Evolutionary conservation across 176 grass and related monocot species (phyloP).

Genomic region (Musa acuminata): DNA sequence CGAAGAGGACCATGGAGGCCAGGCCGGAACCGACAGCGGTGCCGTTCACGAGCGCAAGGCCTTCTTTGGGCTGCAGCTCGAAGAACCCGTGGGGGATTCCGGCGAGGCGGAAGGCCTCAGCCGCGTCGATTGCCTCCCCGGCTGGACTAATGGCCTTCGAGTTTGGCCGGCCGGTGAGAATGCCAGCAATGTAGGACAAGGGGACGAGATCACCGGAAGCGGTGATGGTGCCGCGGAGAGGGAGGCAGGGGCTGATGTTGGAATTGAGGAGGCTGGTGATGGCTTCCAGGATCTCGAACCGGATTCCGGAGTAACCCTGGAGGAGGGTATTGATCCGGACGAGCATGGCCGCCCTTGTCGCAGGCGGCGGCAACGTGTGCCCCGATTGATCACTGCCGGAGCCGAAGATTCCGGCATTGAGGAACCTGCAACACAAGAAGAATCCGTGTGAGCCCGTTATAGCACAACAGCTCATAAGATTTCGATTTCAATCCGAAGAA

Average conservation of each 20-base stretch:
- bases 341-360: neutral
- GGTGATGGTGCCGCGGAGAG: neutral
- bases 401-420: neutral
- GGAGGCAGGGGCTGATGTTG: neutral
- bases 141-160: neutral
- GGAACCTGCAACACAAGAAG: neutral
- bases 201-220: neutral
- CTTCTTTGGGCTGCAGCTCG: neutral
- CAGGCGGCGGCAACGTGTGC: neutral
- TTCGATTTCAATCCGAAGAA: no score
- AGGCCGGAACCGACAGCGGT: neutral
- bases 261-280: neutral
- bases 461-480: no score
- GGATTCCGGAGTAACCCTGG: no score
- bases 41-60: neutral
- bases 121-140: neutral
- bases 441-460: neutral
- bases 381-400: neutral
- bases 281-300: neutral
- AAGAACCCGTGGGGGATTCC: neutral
- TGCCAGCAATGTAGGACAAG: neutral
- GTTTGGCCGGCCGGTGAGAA: neutral
- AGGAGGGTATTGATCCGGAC: neutral
- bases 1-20: neutral
- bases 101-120: neutral